phyloP scores from a whole-genome alignment of 1,284 basidiomycete species.

The Heterobasidion parviporum region DNA sequence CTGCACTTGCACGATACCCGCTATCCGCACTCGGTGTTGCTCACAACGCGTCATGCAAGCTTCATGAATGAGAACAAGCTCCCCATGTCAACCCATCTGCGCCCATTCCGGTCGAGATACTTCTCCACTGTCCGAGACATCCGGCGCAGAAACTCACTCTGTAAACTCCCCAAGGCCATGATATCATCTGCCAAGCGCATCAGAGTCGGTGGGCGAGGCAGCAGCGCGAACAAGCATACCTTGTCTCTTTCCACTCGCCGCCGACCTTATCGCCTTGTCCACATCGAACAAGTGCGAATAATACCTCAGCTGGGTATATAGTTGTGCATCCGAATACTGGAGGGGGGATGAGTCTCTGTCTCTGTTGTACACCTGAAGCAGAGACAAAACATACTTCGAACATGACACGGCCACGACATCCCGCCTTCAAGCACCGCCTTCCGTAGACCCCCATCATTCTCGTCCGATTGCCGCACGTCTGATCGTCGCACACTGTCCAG shows the following conservation, averaged over 20 bases:
- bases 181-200: conserved; percentile 46
- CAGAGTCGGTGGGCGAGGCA: not conserved
- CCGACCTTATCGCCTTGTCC: conserved; percentile 50
- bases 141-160: conserved; percentile 39
- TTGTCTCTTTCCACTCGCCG: conserved; percentile 19
- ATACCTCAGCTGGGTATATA: conserved; percentile 87
- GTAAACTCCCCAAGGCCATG: conserved; percentile 36
- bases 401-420: conserved; percentile 61
- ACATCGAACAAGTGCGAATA: conserved; percentile 72
- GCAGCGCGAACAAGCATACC: conserved; percentile 31
- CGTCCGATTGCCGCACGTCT: conserved; percentile 78
- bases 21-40: too few species aligned
- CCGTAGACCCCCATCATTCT: conserved; percentile 91
- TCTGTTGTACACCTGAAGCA: not conserved
- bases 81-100: conserved; percentile 80
- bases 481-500: conserved; percentile 85
- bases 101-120: conserved; percentile 77
- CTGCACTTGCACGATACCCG: too few species aligned
- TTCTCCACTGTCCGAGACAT: conserved; percentile 60
- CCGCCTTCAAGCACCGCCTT: conserved; percentile 61
- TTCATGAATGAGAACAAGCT: conserved; percentile 77
- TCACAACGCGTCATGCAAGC: not conserved
- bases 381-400: conserved; percentile 56
- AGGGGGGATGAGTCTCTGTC: not conserved
- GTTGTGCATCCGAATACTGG: conserved; percentile 75